Conservation (phyloP, 257 asterid genomes). For the Rehmannia glutinosa region DNA sequence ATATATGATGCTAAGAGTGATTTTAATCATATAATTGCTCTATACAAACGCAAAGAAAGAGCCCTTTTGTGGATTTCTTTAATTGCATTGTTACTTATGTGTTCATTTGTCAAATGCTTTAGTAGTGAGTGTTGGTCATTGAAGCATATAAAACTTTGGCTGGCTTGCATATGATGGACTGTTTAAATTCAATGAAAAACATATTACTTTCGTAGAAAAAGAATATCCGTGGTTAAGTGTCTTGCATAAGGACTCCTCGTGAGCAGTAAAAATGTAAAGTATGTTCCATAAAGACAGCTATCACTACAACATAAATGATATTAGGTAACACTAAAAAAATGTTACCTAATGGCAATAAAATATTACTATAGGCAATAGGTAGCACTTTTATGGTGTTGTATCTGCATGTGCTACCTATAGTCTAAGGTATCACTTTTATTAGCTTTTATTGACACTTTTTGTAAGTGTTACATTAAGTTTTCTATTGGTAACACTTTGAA, state of each 20-base stretch:
- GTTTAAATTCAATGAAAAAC: neutral
- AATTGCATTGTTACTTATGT: neutral
- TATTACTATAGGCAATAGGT: too few species aligned
- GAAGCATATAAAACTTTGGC: neutral
- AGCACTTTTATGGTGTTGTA: too few species aligned
- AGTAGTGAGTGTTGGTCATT: neutral
- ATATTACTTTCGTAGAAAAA: neutral
- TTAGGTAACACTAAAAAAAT: too few species aligned
- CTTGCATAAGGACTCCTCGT: neutral
- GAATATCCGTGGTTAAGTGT: neutral
- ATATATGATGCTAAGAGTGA: constrained; percentile 9
- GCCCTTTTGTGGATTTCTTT: neutral
- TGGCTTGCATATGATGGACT: neutral
- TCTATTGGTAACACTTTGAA: too few species aligned
- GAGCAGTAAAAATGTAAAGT: too few species aligned
- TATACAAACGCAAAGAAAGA: neutral
- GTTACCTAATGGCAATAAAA: too few species aligned
- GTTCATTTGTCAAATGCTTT: neutral
- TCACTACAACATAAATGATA: too few species aligned
- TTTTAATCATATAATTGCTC: neutral
- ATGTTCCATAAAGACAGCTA: too few species aligned
- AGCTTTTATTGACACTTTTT: too few species aligned
- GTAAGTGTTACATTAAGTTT: too few species aligned
- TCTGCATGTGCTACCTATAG: too few species aligned
- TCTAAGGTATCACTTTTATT: too few species aligned